These are phyloP conservation scores for Penicillium odoratum DNA, from an alignment of 495 filamentous ascomycete species.

Conservation along the genomic window DNA sequence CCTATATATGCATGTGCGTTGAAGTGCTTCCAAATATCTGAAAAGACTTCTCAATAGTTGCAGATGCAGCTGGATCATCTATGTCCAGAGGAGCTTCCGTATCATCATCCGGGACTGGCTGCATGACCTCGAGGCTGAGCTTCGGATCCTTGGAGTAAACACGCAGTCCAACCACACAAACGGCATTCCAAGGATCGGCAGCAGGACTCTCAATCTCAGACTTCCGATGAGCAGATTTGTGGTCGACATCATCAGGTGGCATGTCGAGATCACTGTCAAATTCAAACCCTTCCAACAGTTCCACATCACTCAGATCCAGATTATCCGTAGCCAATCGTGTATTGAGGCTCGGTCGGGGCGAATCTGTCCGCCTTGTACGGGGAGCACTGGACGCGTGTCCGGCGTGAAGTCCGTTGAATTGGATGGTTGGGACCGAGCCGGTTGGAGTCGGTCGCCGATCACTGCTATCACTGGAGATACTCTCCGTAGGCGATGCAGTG, in stretches of 20 bases:
- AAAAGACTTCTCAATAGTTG: constrained; percentile 32
- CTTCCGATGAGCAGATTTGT: constrained; percentile 8
- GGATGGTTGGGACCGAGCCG: constrained; percentile 32
- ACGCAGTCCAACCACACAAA: constrained; percentile 74
- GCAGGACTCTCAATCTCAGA: constrained; percentile 8
- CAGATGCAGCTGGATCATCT: constrained; percentile 53
- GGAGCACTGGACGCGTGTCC: constrained; percentile 15
- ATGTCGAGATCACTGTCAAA: constrained; percentile 51
- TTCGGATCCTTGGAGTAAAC: constrained; percentile 65
- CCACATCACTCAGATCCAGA: constrained; percentile 26
- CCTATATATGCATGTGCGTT: background rate
- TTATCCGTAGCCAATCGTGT: constrained; percentile 24
- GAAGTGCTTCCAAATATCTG: constrained; percentile 17
- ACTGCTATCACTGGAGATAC: constrained; percentile 23
- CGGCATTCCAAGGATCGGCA: constrained; percentile 78
- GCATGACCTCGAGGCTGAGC: constrained; percentile 54
- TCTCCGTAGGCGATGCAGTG: constrained; percentile 32
- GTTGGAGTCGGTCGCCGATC: constrained; percentile 17
- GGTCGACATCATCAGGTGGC: constrained; percentile 34
- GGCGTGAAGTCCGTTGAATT: constrained; percentile 32
- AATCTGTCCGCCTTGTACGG: constrained; percentile 17
- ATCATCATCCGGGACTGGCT: constrained; percentile 53
- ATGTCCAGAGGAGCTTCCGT: constrained; percentile 49
- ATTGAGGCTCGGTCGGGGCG: constrained; percentile 31
- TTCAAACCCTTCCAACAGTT: constrained; percentile 46